Conservation (phyloP, 352 stramenopile species). For the Pythium sukuiense region DNA sequence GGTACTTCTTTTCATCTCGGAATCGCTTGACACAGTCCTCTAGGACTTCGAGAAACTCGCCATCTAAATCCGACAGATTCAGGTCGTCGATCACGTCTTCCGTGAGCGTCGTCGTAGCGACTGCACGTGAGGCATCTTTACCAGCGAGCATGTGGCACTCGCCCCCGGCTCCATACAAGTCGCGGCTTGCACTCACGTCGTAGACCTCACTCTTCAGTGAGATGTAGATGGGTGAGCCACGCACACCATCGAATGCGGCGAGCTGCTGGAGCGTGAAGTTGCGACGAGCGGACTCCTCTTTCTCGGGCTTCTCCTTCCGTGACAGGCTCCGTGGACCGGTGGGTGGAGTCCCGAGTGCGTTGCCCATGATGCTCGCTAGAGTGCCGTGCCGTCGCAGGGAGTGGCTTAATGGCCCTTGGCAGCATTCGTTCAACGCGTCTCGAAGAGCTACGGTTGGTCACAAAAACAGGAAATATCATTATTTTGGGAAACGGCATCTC, state of each 20-base stretch:
- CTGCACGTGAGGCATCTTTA: constrained; percentile 86
- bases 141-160: constrained; percentile 88
- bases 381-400: neutral
- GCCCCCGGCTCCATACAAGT: constrained; percentile 91
- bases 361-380: constrained; percentile 25
- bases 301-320: neutral
- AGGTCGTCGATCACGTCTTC: constrained; percentile 57
- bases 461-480: constrained; percentile 24
- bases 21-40: constrained; percentile 89
- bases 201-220: constrained; percentile 92
- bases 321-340: constrained; percentile 18
- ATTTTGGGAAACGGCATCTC: constrained; percentile 17
- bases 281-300: constrained; percentile 21
- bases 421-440: neutral
- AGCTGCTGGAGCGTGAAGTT: constrained; percentile 86
- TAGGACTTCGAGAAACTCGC: constrained; percentile 29
- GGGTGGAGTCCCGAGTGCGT: constrained; percentile 27
- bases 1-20: constrained; percentile 83
- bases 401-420: too few relatives aligned
- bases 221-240: constrained; percentile 89
- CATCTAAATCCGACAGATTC: constrained; percentile 48
- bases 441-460: constrained; percentile 4
- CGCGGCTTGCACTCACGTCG: constrained; percentile 85
- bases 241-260: constrained; percentile 76
- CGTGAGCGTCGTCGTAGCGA: constrained; percentile 88